Evolutionary conservation across 176 grass and related monocot species (phyloP).

Genomic region (Sorghum bicolor): DNA sequence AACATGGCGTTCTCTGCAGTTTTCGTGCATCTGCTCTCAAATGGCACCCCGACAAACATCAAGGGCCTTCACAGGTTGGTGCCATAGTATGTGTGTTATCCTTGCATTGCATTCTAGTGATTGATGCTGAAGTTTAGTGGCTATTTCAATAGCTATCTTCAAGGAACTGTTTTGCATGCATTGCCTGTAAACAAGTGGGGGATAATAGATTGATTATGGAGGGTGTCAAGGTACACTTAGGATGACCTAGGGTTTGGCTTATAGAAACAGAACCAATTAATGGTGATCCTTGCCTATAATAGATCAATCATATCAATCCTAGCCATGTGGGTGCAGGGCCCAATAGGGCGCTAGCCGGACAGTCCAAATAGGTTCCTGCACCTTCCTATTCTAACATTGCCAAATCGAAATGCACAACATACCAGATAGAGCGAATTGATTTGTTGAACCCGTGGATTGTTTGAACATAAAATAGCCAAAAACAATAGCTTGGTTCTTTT

Average conservation of each 20-base stretch:
- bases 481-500: not conserved
- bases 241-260: not conserved
- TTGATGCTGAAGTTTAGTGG: not conserved
- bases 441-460: not conserved
- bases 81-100: not conserved
- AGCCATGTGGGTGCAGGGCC: not conserved
- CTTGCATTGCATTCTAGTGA: not conserved
- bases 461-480: not conserved
- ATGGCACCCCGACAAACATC: constrained; percentile 94
- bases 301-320: not conserved
- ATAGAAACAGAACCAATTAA: not conserved
- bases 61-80: constrained; percentile 72
- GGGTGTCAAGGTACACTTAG: not conserved
- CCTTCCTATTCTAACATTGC: not conserved
- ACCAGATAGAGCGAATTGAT: not conserved
- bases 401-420: not conserved
- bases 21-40: constrained; percentile 75
- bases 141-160: not conserved
- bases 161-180: not conserved
- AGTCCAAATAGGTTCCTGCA: not conserved
- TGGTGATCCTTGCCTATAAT: not conserved
- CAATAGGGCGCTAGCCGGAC: not conserved
- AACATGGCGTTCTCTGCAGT: constrained; percentile 35
- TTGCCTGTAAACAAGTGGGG: not conserved
- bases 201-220: not conserved